Percentiles rank a stretch among this genome's conserved stretches.
These are phyloP conservation scores for Davidsoniella eucalypti DNA, from an alignment of 2,329 filamentous ascomycete genomes.

Conservation along the genomic window DNA sequence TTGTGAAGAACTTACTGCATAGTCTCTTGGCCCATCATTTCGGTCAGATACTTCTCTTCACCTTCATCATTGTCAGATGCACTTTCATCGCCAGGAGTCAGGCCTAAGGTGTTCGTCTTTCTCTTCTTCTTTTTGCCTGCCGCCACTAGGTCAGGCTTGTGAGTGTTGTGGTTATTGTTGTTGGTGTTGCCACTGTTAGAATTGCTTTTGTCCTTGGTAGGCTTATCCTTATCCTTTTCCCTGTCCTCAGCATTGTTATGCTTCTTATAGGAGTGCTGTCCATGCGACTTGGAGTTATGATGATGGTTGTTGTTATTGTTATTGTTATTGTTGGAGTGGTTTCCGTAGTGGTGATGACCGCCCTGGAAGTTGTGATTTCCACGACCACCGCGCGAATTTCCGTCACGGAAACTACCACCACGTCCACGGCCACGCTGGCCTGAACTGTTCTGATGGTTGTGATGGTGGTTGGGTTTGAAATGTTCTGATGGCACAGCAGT, in stretches of 20 bases:
- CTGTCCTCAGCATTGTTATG: slow-evolving; percentile 1
- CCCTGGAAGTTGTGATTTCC: slow-evolving; percentile 28
- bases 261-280: slow-evolving; percentile 3
- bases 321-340: slow-evolving; percentile 15
- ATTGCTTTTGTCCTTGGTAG: slow-evolving; percentile 20
- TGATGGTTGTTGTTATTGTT: slow-evolving; percentile 13
- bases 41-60: slow-evolving; percentile 51
- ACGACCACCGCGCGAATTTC: slow-evolving; percentile 23
- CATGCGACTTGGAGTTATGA: slow-evolving; percentile 14
- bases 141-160: slow-evolving; percentile 26
- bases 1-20: slow-evolving; percentile 30
- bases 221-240: slow-evolving; percentile 15
- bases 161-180: slow-evolving; percentile 14
- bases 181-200: slow-evolving; percentile 10
- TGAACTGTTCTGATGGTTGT: slow-evolving; percentile 17
- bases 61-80: slow-evolving; percentile 50
- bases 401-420: slow-evolving; percentile 22
- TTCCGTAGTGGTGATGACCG: slow-evolving; percentile 21
- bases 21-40: slow-evolving; percentile 37
- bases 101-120: slow-evolving; percentile 53
- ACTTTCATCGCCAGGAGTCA: slow-evolving; percentile 49
- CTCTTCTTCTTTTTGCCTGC: slow-evolving; percentile 53
- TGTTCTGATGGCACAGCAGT: slow-evolving; percentile 15
- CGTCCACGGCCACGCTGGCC: slow-evolving; percentile 20
- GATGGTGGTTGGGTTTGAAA: slow-evolving; percentile 18